Evolutionary conservation across 1,284 basidiomycete species (phyloP).

Genomic region (Schizopora paradoxa): DNA sequence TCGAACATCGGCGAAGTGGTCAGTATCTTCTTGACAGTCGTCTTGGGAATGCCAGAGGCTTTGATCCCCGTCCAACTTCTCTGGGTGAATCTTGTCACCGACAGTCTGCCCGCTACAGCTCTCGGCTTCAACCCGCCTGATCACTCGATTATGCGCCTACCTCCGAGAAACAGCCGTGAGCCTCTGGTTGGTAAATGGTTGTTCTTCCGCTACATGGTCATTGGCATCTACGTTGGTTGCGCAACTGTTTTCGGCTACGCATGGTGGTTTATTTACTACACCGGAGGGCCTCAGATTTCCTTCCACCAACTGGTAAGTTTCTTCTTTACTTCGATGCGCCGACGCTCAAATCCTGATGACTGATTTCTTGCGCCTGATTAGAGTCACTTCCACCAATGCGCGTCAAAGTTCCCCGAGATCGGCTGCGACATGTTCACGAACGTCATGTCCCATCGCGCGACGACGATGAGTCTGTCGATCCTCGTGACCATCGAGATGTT

Average conservation of each 20-base stretch:
- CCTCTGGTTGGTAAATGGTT: conserved; percentile 91
- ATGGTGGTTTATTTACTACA: conserved; percentile 97
- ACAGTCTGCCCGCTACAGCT: conserved; percentile 96
- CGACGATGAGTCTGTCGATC: conserved; percentile 94
- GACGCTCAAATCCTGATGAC: conserved; percentile 4
- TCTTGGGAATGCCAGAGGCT: conserved; percentile 98
- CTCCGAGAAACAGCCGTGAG: conserved; percentile 84
- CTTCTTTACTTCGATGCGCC: not conserved
- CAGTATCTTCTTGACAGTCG: conserved; percentile 94
- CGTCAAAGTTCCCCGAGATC: conserved; percentile 75
- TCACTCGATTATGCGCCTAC: conserved; percentile 92
- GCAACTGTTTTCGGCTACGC: conserved; percentile 97
- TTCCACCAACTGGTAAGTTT: conserved; percentile 84
- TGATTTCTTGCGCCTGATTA: conserved; percentile 29
- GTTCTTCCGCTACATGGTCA: conserved; percentile 92
- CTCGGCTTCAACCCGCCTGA: conserved; percentile 97
- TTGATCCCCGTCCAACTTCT: conserved; percentile 96
- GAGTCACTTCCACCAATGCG: conserved; percentile 95
- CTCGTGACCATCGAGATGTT: conserved; percentile 97
- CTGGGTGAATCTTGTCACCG: conserved; percentile 95
- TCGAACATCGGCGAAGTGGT: conserved; percentile 99
- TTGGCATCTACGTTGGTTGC: conserved; percentile 90
- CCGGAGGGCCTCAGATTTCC: conserved; percentile 86
- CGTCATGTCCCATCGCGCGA: conserved; percentile 78
- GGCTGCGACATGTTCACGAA: conserved; percentile 94